Base-by-base conservation (phyloP, 805 yeast species). In the Wickerhamiella musiphila region DNA sequence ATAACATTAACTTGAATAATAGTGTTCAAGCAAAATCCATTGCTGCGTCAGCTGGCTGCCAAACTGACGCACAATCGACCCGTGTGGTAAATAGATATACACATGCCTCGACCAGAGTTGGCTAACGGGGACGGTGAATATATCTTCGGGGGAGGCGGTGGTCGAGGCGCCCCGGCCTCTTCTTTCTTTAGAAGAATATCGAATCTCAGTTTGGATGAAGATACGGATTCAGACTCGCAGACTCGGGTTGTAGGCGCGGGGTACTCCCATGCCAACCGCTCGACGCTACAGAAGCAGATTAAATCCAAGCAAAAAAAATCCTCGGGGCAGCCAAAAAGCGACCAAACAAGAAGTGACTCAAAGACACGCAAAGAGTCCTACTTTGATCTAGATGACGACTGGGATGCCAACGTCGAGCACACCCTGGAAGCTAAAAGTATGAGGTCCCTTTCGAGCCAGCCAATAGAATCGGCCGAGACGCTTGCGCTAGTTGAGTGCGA, bases 341-440 rank as follows among this genome's bases (percentile, higher is more conserved):
- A 23, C 33, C 39, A 33, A 35, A 24, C 18, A 10, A 16, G 26
- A 6, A 4, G 15, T 18, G 10, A 18, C 11, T 14, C 18, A 10
- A 11, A 13, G 18, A n/a, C 18, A 2, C 23, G 30, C 26, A 17
- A 29, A 9, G 53, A 52, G 36, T 29, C 54, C 35, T 76, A 74
- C 47, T 60, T 71, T 27, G 93, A 83, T 48, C 57, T 74, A 35
- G 94, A 83, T 50, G 93, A 78, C 44, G 94, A 82, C 53, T 83
- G 94, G 94, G 86, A 82, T 51, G 92, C 86, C 9, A 75, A 72
- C 27, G 72, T 67, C 34, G 70, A 66, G 34, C 43, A 38, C 18
- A 25, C 14, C 19, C 18, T 25, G 23, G 21, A 17, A 24, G 25
- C 25, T 21, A 24, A 28, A 22, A 9, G 29, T 26, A 22, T 24